A percentile compares a stretch with the other conserved stretches of the same genome.
Conservation (phyloP, 345 rosid genomes). For the Aquilaria sinensis region DNA sequence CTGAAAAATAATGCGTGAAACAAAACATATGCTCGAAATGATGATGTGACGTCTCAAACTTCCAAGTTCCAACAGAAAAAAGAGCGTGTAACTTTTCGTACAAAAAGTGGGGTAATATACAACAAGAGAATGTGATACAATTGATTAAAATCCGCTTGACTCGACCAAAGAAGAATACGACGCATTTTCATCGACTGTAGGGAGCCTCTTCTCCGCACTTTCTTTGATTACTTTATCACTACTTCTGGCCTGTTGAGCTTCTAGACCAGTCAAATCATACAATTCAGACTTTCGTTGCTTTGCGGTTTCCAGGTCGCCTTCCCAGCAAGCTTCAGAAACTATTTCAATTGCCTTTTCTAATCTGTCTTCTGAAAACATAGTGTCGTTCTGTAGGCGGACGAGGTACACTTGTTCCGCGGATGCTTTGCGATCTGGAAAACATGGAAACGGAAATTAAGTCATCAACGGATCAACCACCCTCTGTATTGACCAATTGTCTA, state of each 20-base stretch:
- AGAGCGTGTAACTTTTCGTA: too few species aligned
- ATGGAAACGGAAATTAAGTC: background rate
- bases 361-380: conserved; percentile 51
- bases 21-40: too few species aligned
- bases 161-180: conserved; percentile 80
- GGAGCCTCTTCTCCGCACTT: conserved; percentile 14
- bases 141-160: conserved; percentile 63
- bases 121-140: background rate
- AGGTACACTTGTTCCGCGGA: conserved; percentile 74
- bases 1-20: too few species aligned
- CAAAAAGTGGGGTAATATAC: too few species aligned
- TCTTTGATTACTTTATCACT: conserved; percentile 19
- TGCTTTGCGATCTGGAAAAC: conserved; percentile 66
- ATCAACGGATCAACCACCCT: too few species aligned
- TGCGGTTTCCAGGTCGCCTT: conserved; percentile 51
- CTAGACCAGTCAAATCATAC: conserved; percentile 56
- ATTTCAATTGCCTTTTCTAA: conserved; percentile 57
- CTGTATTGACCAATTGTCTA: too few species aligned
- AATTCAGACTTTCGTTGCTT: conserved; percentile 45
- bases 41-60: too few species aligned
- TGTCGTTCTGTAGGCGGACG: conserved; percentile 57
- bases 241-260: conserved; percentile 21
- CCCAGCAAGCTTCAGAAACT: conserved; percentile 67
- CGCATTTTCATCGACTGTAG: conserved; percentile 68
- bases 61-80: too few species aligned